Evolutionary conservation across 1,284 basidiomycete species (phyloP).

Genomic region (Xanthoconium separans): DNA sequence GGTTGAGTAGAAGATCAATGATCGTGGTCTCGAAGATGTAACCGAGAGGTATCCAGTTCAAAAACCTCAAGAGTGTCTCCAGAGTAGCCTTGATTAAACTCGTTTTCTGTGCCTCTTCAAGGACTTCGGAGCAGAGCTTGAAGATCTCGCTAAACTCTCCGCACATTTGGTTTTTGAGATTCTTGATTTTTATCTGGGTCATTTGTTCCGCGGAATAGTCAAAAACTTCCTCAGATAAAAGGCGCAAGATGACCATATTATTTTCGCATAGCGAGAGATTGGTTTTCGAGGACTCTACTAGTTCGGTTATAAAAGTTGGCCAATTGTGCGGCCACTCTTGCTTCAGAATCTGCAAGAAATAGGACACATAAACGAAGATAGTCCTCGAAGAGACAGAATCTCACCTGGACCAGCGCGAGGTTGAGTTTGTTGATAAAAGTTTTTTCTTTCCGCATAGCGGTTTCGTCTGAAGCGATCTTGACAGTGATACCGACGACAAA

Average conservation of each 20-base stretch:
- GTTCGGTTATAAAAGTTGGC: conserved; percentile 97
- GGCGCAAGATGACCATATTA: conserved; percentile 98
- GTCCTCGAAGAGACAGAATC: not conserved
- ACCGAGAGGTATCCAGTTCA: conserved; percentile 99
- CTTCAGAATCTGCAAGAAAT: conserved; percentile 82
- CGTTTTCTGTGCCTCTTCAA: conserved; percentile 97
- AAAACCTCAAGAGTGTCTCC: conserved; percentile 93
- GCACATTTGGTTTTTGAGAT: conserved; percentile 97
- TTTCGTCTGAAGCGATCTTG: conserved; percentile 89
- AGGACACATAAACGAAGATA: conserved; percentile 9
- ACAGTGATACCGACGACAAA: conserved; percentile 95
- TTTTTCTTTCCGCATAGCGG: conserved; percentile 87
- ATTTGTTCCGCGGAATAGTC: conserved; percentile 99
- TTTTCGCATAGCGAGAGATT: conserved; percentile 98
- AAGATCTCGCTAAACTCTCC: conserved; percentile 97
- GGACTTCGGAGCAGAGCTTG: conserved; percentile 92
- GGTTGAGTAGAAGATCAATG: conserved; percentile 89
- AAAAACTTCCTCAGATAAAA: conserved; percentile 99
- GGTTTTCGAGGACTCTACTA: conserved; percentile 95
- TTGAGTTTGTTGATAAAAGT: conserved; percentile 98
- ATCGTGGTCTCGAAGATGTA: conserved; percentile 99
- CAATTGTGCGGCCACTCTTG: conserved; percentile 99
- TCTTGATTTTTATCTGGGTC: conserved; percentile 98
- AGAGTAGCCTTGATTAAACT: conserved; percentile 94
- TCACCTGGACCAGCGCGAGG: conserved; percentile 89